These are phyloP conservation scores for Oxytropis ochrocephala DNA, from an alignment of 306 rosid genomes.

Conservation along the genomic window DNA sequence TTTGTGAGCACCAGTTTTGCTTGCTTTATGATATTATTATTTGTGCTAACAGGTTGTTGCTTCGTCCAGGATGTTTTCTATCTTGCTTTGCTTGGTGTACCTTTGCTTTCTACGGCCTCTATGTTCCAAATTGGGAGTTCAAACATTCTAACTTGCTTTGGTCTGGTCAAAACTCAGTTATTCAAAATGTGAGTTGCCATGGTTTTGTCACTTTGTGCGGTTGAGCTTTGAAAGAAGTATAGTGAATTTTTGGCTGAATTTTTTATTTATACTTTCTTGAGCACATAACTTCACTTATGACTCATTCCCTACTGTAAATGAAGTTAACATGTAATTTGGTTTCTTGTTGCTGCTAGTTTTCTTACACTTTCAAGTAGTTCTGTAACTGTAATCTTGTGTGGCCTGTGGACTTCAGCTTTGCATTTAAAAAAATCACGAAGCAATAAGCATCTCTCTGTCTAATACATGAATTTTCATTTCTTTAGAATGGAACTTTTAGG, in stretches of 20 bases:
- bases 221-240: constrained; percentile 2
- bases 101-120: constrained; percentile 56
- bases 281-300: neutral
- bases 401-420: neutral
- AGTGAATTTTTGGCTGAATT: neutral
- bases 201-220: constrained; percentile 4
- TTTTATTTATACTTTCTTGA: neutral
- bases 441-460: neutral
- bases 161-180: constrained; percentile 24
- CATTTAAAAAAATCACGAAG: neutral
- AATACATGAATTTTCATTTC: neutral
- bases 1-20: neutral
- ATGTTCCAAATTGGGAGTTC: constrained; percentile 58
- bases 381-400: neutral
- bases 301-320: neutral
- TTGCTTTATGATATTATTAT: constrained; percentile 14
- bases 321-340: neutral
- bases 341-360: neutral
- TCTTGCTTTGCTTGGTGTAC: constrained; percentile 52
- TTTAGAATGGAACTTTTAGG: neutral
- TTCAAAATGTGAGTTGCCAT: constrained; percentile 49
- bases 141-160: constrained; percentile 19
- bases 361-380: neutral
- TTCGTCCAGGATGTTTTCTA: constrained; percentile 52
- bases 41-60: constrained; percentile 20